Base-by-base conservation (phyloP, 1,284 basidiomycete species). In the Ustilago hordei region DNA sequence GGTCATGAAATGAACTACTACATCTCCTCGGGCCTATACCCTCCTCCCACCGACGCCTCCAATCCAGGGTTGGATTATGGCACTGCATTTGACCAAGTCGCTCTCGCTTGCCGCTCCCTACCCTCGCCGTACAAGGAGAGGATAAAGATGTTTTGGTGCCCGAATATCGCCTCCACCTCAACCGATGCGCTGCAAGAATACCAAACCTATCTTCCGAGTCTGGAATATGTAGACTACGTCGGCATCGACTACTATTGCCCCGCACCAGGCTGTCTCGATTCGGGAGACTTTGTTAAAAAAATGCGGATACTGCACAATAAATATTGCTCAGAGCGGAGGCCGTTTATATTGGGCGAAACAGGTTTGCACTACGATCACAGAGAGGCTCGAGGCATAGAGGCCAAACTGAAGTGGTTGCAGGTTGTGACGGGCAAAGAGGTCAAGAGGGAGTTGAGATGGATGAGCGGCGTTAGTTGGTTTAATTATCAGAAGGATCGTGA, bases 211-310 rank as follows among this genome's bases (percentile, higher is more conserved):
- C 64, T 66, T 3, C 72, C 72, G 1, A 34, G 45, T 3, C 48
- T 75, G 8, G 23, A 59, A 0, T 28, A 60, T 13, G 38, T 75
- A n/a, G 72, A 75, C 34, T 70, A 70, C 43, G 60, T 75, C 2
- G 72, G 72, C 12, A 70, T 75, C 56, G 72, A 75, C 50, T 75
- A 75, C 61, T 75, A 75, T 64, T 75, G 72, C 19, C 72, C 72
- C 12, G 52, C 67, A 0, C 50, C 39, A 0, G 72, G 67, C 35
- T 54, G 35, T 13, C 53, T 74, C 13, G 32, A 53, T 28, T 15
- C 57, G 0, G 2, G 53, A 6, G 72, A 75, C n/a, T 75, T 75
- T 19, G 50, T 70, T 4, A 23, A 54, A 7, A 75, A 75, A 43
- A 69, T 75, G 63, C 60, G 61, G 15, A 60, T 47, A 35, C 35